A percentile compares a stretch with the other conserved stretches of the same genome.
These are phyloP conservation scores for Clarireedia paspali DNA, from an alignment of 2,329 filamentous ascomycete genomes.

Conservation along the genomic window DNA sequence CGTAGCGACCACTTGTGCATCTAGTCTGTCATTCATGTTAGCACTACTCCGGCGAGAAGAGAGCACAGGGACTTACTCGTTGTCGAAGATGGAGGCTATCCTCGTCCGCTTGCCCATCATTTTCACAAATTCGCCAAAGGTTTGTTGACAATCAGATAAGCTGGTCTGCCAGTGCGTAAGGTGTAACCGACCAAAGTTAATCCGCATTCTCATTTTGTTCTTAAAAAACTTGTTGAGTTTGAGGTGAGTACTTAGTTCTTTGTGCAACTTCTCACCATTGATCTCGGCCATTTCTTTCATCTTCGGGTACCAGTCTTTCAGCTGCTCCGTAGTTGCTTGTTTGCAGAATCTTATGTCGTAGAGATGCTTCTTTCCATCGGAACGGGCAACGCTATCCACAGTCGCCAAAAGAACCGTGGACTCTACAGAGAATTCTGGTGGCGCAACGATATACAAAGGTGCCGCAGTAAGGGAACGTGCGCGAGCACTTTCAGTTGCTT, in stretches of 20 bases:
- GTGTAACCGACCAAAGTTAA: constrained; percentile 26
- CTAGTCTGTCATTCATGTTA: constrained; percentile 6
- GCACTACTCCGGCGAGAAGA: no score
- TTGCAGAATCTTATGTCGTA: not conserved
- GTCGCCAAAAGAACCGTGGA: not conserved
- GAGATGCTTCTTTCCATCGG: not conserved
- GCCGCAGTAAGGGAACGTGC: constrained; percentile 14
- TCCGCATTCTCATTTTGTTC: constrained; percentile 27
- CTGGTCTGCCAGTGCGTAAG: constrained; percentile 17
- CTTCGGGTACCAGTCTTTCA: not conserved
- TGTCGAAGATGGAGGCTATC: constrained; percentile 21
- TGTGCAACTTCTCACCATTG: constrained; percentile 12
- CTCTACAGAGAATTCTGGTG: constrained; percentile 11
- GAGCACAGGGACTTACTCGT: constrained; percentile 19
- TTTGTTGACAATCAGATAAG: constrained; percentile 13
- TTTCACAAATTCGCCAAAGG: constrained; percentile 19
- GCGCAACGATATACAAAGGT: constrained; percentile 21
- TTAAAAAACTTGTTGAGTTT: constrained; percentile 19
- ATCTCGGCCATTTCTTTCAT: not conserved
- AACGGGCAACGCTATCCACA: not conserved
- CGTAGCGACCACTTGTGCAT: constrained; percentile 14
- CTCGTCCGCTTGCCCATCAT: constrained; percentile 21
- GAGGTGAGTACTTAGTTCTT: constrained; percentile 15
- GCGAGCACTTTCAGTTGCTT: constrained; percentile 16
- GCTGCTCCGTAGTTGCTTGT: not conserved